Base-by-base conservation (phyloP, 73 alveolate species). In the Blepharisma stoltei region DNA sequence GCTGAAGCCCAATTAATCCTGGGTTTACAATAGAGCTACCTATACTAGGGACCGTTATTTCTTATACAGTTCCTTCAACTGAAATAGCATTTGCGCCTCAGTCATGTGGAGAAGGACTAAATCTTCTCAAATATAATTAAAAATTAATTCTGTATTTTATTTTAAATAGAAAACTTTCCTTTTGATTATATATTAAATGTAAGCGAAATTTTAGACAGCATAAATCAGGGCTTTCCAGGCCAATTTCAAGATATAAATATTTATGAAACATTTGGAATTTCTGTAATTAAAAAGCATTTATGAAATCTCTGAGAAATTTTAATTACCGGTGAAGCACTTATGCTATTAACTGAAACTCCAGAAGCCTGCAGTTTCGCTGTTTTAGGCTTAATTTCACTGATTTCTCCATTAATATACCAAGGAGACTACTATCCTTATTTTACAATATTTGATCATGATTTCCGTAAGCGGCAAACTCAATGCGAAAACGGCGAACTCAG, bases 401-500 rank as follows among this genome's bases (percentile, higher is more conserved):
- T 73, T 14, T 27, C 82, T 8, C 82, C 82, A 1, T 20, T 73
- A n/a, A 65, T 27, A 8, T 73, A 53, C 70, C 20, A 83, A 14
- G 82, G 82, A 23, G 82, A 73, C 25, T 48, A 21, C 50, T 27
- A 47, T 14, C 82, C 82, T 54, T 73, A 73, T 65, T 73, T 73
- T 48, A 73, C 82, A 9, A 73, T 73, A 1, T 73, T 54, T 5
- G 81, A 73, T 48, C 50, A 20, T 5, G 81, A 73, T 52, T 73
- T 53, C 5, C n/a, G 32, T 8, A 14, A 54, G 14, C 11, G 9
- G 20, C n/a, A 54, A 25, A 55, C 11, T 4, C 82, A 11, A 21
- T 73, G 73, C 5, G 49, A 73, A 6, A 73, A 54, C 20, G 43
- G 18, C 14, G 14, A 55, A 21, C 82, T 14, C 43, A 46, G 38